Conservation (phyloP, 495 filamentous ascomycete genomes). For the Evernia prunastri region DNA sequence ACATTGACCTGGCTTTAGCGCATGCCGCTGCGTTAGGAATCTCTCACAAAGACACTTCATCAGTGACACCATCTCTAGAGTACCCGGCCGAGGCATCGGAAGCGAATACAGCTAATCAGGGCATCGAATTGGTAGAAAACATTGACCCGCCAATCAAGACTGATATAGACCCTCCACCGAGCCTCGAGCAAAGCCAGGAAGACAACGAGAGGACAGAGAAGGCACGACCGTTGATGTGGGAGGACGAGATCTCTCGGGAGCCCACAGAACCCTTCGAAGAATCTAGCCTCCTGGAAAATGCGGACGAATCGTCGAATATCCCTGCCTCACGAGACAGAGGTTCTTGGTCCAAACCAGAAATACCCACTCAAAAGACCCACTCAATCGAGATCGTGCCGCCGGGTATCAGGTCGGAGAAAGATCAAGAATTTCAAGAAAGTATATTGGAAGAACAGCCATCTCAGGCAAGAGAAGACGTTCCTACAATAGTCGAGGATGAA, state of each 20-base stretch:
- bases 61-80: not conserved
- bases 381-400: conserved; percentile 6
- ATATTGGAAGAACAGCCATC: not conserved
- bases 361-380: not conserved
- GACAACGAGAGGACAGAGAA: conserved; percentile 31
- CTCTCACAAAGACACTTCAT: not conserved
- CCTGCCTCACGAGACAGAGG: not conserved
- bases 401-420: not conserved
- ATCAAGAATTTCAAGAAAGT: not conserved
- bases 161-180: not conserved
- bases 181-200: conserved; percentile 26
- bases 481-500: conserved; percentile 1
- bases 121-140: not conserved
- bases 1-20: not conserved
- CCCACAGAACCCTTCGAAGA: not conserved
- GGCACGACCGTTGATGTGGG: not conserved
- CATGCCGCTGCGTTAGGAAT: not conserved
- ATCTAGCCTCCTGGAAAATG: not conserved
- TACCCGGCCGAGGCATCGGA: not conserved
- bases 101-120: not conserved
- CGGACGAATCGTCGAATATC: not conserved
- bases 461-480: not conserved
- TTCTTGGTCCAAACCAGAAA: conserved; percentile 6
- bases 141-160: not conserved
- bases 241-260: conserved; percentile 4